phyloP scores from a whole-genome alignment of 768 basidiomycete species.

The Dentipellis fragilis region DNA sequence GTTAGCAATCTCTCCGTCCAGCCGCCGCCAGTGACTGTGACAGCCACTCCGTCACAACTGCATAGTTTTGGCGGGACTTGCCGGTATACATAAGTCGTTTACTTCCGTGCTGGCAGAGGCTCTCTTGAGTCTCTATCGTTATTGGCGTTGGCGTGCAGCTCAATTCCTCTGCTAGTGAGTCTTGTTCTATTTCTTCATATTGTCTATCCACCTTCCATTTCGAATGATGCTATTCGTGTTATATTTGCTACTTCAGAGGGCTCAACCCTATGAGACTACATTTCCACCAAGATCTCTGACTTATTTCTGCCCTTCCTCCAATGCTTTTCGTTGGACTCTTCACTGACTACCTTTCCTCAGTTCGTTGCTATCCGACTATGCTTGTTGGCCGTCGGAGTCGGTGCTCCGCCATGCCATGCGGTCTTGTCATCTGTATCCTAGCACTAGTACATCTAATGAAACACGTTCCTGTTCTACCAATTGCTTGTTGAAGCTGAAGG shows the following conservation, averaged over 20 bases:
- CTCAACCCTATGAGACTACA: slow-evolving; percentile 11
- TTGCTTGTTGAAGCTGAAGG: no score
- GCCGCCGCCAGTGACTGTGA: slow-evolving; percentile 5
- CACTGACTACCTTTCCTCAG: background rate
- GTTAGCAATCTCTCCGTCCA: background rate
- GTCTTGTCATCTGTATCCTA: no score
- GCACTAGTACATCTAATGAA: no score
- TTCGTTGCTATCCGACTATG: no score
- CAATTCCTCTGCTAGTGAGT: background rate
- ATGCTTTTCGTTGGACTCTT: background rate
- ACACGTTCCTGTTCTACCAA: no score
- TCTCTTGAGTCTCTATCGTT: no score
- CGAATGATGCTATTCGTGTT: slow-evolving; percentile 21
- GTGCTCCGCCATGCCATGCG: no score
- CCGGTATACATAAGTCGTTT: background rate
- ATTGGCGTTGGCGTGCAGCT: no score
- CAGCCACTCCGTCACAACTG: slow-evolving; percentile 14
- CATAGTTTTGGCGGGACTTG: slow-evolving; percentile 6
- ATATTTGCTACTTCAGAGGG: slow-evolving; percentile 24
- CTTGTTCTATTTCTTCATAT: background rate
- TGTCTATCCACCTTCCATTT: background rate
- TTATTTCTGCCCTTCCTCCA: background rate
- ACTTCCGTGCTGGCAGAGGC: background rate
- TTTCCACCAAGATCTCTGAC: slow-evolving; percentile 25
- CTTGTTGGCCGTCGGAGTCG: no score